Evolutionary conservation across 169 alveolate genomes (phyloP), one percentile per base, ranked within the genome.

Genomic region (Eimeria sp.): DNA sequence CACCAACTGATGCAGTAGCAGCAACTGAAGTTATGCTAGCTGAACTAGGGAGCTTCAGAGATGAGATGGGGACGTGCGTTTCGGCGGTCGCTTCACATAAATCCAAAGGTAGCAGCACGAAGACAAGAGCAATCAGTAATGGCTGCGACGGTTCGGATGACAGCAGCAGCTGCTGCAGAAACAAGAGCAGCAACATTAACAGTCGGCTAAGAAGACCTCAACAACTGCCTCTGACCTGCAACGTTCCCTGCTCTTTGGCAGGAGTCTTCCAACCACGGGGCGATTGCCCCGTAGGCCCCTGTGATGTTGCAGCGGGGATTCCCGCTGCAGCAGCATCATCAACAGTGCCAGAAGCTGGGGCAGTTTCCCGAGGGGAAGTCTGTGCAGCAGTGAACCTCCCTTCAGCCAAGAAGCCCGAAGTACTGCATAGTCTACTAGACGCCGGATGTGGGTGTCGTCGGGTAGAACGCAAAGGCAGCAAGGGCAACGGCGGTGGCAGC

Each of bases 171-270:
- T 23, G 3, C 77, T 10, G 90, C 76, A 58, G 76, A 60, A 83
- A 25, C 77, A 58, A 18, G 40, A 58, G 58, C 77, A 83, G 18
- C 76, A 83, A 20, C 90, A 25, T 0, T 30, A 58, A 33, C 33
- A 83, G 77, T 40, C 4, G 77, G 90, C 58, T 54, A 16, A 60
- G 90, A 18, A 58, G 33, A 78, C 77, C 58, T 20, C 90, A 82
- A 23, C 56, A 52, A 58, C 49, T 33, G 49, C 90, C 72, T 33
- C 14, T 11, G 71, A 56, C 43, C 9, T 4, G 58, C 27, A 76
- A 37, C 6, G 4, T 58, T 33, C 77, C 76, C 23, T 37, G 56
- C 33, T n/a, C 90, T 10, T 30, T 56, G 25, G 20, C 30, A 6
- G 46, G 82, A 6, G 43, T 37, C 64, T 1, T 37, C 56, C 62